Evolutionary conservation across 192 early-diverging fungal species (phyloP), one percentile per base, ranked within the genome.

Genomic region (Rhizophlyctis rosea): DNA sequence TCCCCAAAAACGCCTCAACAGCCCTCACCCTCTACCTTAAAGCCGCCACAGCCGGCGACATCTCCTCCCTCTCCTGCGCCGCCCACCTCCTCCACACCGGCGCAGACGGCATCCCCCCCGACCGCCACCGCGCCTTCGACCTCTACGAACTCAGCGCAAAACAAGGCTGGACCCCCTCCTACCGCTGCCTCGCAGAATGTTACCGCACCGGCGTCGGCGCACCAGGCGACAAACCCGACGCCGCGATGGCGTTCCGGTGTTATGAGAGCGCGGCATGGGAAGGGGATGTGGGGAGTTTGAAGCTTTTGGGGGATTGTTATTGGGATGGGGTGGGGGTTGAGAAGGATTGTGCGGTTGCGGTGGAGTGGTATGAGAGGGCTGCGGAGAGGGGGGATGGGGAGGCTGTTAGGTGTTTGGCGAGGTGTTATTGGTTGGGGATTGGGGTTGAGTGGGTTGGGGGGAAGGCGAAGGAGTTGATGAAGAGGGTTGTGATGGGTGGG

Each of bases 121-220:
- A 63, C 52, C 25, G 49, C 16, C n/a, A 21, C 2, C 25, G 51
- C 28, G 61, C 61, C 1, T 63, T 63, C 33, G 34, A 23, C 3
- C 25, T 63, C 11, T 63, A 33, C 34, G 52, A 49, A 13, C 50
- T 57, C 23, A n/a, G 23, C 24, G 61, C 61, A 0, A 54, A 34
- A 11, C 25, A 63, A 57, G 61, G 61, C 27, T 3, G 25, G 25
- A 27, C 52, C 18, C 61, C 61, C 11, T 63, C 61, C 24, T 54
- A 33, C 34, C 24, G 34, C 28, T 50, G 51, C n/a, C 29, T 63
- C n/a, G 61, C 61, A 29, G 61, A 63, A 5, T 63, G 61, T 32
- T 63, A 63, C 32, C 61, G 61, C 18, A 63, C 61, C 21, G 61
- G 61, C 23, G 13, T 24, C 13, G 61, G 61, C 2, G 61, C 61